Base-by-base conservation (phyloP, 768 basidiomycete species). In the Collybia sordida region DNA sequence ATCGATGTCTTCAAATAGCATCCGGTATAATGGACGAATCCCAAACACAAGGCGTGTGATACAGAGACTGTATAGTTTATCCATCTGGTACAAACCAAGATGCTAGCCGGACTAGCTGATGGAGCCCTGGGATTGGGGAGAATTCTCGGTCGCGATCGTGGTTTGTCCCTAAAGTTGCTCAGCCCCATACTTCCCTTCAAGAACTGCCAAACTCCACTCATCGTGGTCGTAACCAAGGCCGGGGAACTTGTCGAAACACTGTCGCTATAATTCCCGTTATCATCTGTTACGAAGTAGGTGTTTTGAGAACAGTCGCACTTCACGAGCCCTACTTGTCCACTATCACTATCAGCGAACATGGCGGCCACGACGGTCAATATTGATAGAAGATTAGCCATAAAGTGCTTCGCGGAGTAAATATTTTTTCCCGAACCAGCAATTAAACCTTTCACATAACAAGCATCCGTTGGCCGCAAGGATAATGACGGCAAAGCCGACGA, bases 371-470 rank as follows among this genome's bases (percentile, higher is more conserved):
- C 52, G 17, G 43, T 47, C 2, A 42, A 27, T 23, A 54, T 49
- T 6, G 53, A 42, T n/a, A 47, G 42, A n/a, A 57, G 28, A 39
- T 49, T 36, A 27, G 57, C 50, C n/a, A 46, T 46, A 42, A 54
- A 64, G 5, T 47, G 45, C 17, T 59, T 49, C 15, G 60, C 50
- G 24, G 31, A 11, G 43, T 22, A 36, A 18, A 3, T 47, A 27
- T 40, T 46, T 12, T 4, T 7, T 19, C 56, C 63, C 6, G 61
- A 57, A 0, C 63, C 62, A 2, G 62, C 52, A 3, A 56, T 39
- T 1, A 52, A 48, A 6, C 66, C 64, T 35, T 68, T 65, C 17
- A 68, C 50, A 34, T 63, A 64, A 14, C 66, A 55, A 2, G 57
- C 49, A 48, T 60, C 64, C n/a, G 50, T 68, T 64, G 1, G 53